A percentile compares a stretch with the other conserved stretches of the same genome.
Evolutionary conservation across 2,329 filamentous ascomycete genomes (phyloP).

Genomic region (Claviceps arundinis): DNA sequence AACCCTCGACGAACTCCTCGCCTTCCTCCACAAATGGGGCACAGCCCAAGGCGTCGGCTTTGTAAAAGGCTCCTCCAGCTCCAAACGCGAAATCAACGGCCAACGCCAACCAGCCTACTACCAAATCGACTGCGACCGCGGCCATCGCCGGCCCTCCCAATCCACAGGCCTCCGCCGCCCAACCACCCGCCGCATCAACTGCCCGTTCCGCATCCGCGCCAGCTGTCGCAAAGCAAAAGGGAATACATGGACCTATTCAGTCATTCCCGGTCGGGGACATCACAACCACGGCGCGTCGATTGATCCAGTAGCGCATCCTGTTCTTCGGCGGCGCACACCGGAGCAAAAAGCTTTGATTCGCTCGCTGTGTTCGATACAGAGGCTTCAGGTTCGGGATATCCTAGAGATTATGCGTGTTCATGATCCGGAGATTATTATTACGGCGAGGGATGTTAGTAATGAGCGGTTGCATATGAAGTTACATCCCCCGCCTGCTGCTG

Average conservation of each 20-base stretch:
- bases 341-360: background rate
- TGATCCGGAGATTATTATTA: no score
- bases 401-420: no score
- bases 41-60: background rate
- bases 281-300: background rate
- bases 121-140: background rate
- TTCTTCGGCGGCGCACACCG: background rate
- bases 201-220: background rate
- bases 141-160: background rate
- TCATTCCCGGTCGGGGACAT: background rate
- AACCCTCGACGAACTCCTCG: background rate
- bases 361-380: no score
- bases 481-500: no score
- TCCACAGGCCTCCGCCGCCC: background rate
- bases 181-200: background rate
- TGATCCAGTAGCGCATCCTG: background rate
- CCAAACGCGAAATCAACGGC: background rate
- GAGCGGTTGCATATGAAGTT: no score
- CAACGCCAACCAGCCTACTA: background rate
- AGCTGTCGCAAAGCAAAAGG: background rate
- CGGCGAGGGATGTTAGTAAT: no score
- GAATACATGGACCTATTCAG: background rate
- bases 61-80: background rate
- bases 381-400: no score
- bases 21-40: background rate